A percentile compares a stretch with the other conserved stretches of the same genome.
phyloP scores from a whole-genome alignment of 23 red algal species.

The Chondrus crispus region DNA sequence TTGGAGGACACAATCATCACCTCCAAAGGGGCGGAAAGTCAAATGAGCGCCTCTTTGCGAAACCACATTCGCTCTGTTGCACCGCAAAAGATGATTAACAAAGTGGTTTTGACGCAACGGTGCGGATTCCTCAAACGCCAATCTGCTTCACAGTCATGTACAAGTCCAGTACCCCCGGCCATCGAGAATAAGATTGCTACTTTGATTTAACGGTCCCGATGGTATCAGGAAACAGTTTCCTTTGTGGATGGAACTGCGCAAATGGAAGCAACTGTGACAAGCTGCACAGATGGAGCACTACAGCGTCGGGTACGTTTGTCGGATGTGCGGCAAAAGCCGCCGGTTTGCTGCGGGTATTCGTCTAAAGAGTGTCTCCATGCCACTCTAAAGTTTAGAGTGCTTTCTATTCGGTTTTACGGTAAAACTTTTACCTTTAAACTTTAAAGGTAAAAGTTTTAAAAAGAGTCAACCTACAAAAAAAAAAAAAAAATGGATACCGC shows the following conservation, averaged over 20 bases:
- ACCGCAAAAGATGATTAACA: slow-evolving; percentile 30
- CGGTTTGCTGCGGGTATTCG: slow-evolving; percentile 8
- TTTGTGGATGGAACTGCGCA: not conserved
- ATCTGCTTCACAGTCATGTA: not conserved
- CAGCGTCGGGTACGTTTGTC: not conserved
- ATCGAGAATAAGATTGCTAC: not conserved
- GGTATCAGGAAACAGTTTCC: not conserved
- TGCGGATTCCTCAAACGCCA: not conserved
- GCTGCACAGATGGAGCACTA: not conserved
- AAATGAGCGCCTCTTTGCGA: slow-evolving; percentile 1
- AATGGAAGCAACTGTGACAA: slow-evolving; percentile 31
- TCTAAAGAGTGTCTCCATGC: slow-evolving; percentile 3
- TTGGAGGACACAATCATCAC: not conserved
- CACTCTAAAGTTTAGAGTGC: not conserved
- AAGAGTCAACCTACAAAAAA: too few relatives aligned
- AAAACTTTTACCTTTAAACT: not conserved
- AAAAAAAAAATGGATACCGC: too few relatives aligned
- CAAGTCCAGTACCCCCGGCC: not conserved
- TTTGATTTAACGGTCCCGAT: not conserved
- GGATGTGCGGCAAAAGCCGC: not conserved
- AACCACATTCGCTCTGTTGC: slow-evolving; percentile 23
- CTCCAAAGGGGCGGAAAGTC: not conserved
- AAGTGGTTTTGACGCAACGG: not conserved
- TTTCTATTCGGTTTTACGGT: not conserved
- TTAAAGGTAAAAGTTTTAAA: too few relatives aligned